phyloP scores from a whole-genome alignment of 805 yeast genomes.

The Candida ponderosae region DNA sequence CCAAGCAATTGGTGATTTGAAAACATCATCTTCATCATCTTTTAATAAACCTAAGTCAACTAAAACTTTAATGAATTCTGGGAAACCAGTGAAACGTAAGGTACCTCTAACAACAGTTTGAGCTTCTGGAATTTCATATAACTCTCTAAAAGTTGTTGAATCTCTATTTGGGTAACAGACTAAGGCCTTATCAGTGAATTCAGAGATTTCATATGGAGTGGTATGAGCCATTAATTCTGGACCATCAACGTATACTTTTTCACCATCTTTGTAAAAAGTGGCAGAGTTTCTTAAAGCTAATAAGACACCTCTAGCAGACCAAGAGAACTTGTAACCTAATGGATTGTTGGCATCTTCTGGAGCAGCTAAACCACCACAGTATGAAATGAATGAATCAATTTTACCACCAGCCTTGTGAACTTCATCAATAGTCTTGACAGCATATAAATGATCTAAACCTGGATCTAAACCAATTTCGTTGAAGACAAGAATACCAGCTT shows the following conservation, averaged over 20 bases:
- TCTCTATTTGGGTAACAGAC: conserved; percentile 98
- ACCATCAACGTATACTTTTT: conserved; percentile 70
- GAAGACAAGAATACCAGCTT: conserved; percentile 96
- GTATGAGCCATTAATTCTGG: conserved; percentile 95
- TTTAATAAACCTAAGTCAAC: conserved; percentile 90
- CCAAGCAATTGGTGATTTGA: conserved; percentile 66
- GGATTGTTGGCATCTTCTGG: conserved; percentile 98
- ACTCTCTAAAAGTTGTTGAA: conserved; percentile 87
- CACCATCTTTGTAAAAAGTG: conserved; percentile 79
- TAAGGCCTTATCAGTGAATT: conserved; percentile 57
- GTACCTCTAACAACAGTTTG: conserved; percentile 96
- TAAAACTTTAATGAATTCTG: conserved; percentile 90
- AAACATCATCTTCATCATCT: conserved; percentile 60
- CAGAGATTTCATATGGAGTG: conserved; percentile 92
- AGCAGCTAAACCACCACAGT: conserved; percentile 99
- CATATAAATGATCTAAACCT: conserved; percentile 97
- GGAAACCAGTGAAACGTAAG: conserved; percentile 96
- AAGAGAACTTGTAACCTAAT: conserved; percentile 95
- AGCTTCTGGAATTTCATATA: conserved; percentile 94
- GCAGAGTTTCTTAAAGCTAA: conserved; percentile 94
- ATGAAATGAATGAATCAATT: conserved; percentile 87
- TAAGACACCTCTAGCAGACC: conserved; percentile 98
- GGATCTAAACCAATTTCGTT: conserved; percentile 99
- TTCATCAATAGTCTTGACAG: conserved; percentile 96
- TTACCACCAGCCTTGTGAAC: conserved; percentile 89